Evolutionary conservation across 805 yeast species (phyloP), one percentile per base, ranked within the genome.

Genomic region (Starmerella geochares): DNA sequence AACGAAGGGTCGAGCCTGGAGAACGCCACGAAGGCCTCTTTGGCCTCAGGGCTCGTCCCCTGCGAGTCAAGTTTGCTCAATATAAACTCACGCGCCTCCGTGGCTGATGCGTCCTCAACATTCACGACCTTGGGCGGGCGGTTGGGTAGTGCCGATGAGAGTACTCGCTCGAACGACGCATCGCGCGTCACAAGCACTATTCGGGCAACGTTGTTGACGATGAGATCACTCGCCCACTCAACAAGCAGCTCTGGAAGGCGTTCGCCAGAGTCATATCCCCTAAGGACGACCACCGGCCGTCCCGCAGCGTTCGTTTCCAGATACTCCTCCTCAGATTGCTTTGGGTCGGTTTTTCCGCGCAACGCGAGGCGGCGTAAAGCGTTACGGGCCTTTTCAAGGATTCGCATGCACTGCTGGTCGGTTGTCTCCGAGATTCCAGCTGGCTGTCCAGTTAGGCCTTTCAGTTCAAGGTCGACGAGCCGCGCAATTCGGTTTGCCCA

Each of bases 101-200:
- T 71, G 21, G 71, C 71, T 0, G 86, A 77, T 0, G 97, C 96
- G 71, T 92, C 97, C 1, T 86, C 80, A 31, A 92, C 69, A 0
- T 79, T 68, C 28, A 86, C 71, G 7, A 78, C 74, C 62, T 84
- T 84, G 69, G 88, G 83, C 3, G 90, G 92, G 57, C 86, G 88
- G 51, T 83, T 83, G 8, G 98, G 96, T 36, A 92, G 70, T 0
- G 94, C 77, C 7, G 77, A 78, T 0, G 82, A 69, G 52, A 92
- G 71, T 10, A 76, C 68, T 63, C 79, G 84, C 42, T 81, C 70
- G 41, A 84, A 78, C 2, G 94, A 85, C n/a, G 38, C 48, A 58
- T 90, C 96, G 58, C 83, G 85, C 0, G 96, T 86, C 41, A 90
- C 73, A 61, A 85, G 80, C 1, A 92, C 76, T 6, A 92, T 97